Conservation (phyloP, 108 stramenopile genomes). For the Parietichytrium sp. region DNA sequence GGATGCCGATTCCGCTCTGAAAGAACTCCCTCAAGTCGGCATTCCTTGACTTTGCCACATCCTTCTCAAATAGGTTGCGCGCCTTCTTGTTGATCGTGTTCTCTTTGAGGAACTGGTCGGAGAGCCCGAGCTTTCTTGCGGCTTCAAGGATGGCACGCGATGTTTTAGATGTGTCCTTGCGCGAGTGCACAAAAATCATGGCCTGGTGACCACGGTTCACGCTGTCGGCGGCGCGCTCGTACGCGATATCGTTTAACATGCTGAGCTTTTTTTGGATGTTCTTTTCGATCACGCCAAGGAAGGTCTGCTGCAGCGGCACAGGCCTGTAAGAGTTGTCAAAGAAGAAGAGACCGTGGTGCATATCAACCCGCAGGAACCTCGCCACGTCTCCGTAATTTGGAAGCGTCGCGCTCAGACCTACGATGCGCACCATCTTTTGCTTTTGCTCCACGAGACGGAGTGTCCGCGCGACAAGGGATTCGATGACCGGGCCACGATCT, state of each 20-base stretch:
- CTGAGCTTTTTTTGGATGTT: slow-evolving; percentile 68
- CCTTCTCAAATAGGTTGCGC: slow-evolving; percentile 37
- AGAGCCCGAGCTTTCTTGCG: slow-evolving; percentile 63
- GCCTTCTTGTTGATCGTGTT: not conserved
- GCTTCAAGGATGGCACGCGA: slow-evolving; percentile 75
- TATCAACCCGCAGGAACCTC: slow-evolving; percentile 70
- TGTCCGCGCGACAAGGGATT: slow-evolving; percentile 89
- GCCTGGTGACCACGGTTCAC: slow-evolving; percentile 90
- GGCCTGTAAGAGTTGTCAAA: slow-evolving; percentile 97
- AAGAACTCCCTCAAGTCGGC: slow-evolving; percentile 81
- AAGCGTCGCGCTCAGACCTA: slow-evolving; percentile 95
- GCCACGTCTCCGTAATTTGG: slow-evolving; percentile 93
- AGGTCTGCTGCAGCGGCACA: slow-evolving; percentile 92
- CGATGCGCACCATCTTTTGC: slow-evolving; percentile 85
- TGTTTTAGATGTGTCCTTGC: slow-evolving; percentile 90
- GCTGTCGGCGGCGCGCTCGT: slow-evolving; percentile 79
- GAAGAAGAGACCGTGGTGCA: slow-evolving; percentile 70
- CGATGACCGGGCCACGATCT: slow-evolving; percentile 97
- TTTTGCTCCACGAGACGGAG: slow-evolving; percentile 89
- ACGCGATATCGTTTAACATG: slow-evolving; percentile 87
- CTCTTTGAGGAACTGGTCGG: not conserved
- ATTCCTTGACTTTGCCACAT: slow-evolving; percentile 78
- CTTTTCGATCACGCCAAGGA: slow-evolving; percentile 87
- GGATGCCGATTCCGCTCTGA: slow-evolving; percentile 86
- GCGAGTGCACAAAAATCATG: slow-evolving; percentile 99